Evolutionary conservation across 306 rosid species (phyloP).

Genomic region (Sindora glabra): DNA sequence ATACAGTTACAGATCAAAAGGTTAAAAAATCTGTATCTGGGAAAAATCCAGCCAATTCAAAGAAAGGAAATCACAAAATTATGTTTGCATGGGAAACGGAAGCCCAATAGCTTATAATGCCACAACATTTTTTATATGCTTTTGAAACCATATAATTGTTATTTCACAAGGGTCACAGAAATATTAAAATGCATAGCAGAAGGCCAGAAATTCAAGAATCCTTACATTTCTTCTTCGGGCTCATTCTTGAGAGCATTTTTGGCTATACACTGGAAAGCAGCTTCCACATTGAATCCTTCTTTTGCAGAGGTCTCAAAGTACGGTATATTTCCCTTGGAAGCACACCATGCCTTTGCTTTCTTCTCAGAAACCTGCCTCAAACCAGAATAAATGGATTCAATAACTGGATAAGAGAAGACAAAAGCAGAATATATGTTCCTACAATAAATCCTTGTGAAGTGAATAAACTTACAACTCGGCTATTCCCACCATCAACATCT

Average conservation of each 20-base stretch:
- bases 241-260: constrained; percentile 98
- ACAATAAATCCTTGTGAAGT: too few relatives aligned
- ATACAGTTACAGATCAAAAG: too few relatives aligned
- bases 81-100: too few relatives aligned
- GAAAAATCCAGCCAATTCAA: too few relatives aligned
- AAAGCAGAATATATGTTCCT: too few relatives aligned
- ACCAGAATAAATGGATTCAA: background rate
- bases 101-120: too few relatives aligned
- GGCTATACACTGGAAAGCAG: constrained; percentile 96
- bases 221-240: constrained; percentile 99
- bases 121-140: too few relatives aligned
- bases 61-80: too few relatives aligned
- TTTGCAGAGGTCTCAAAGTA: constrained; percentile 98
- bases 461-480: constrained; percentile 94
- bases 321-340: constrained; percentile 98
- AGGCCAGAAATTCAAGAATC: background rate
- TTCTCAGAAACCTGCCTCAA: constrained; percentile 80
- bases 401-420: background rate
- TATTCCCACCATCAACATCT: constrained; percentile 95
- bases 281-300: constrained; percentile 97
- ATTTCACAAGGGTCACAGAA: background rate
- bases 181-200: background rate
- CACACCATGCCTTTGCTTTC: constrained; percentile 99
- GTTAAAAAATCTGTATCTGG: too few relatives aligned
- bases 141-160: background rate